A percentile compares a stretch with the other conserved stretches of the same genome.
Evolutionary conservation across 1,284 basidiomycete genomes (phyloP).

Genomic region (Apiotrichum mycotoxinovorans): DNA sequence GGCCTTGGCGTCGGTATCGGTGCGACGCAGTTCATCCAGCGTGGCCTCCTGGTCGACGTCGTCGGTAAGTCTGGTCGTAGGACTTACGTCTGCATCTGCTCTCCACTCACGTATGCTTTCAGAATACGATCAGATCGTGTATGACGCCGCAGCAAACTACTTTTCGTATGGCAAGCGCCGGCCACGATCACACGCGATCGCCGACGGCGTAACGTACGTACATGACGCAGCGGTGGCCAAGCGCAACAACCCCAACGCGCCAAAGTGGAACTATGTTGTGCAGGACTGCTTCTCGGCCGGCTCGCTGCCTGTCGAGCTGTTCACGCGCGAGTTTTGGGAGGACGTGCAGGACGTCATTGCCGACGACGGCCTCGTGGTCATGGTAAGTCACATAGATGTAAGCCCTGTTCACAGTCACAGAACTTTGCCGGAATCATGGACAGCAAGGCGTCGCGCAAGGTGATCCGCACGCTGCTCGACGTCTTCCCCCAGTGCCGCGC

Average conservation of each 20-base stretch:
- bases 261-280: constrained; percentile 68
- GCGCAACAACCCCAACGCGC: neutral
- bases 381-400: constrained; percentile 58
- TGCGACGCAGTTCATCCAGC: constrained; percentile 65
- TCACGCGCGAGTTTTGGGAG: constrained; percentile 75
- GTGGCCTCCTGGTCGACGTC: constrained; percentile 56
- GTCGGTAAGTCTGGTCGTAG: constrained; percentile 26
- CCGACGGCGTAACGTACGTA: constrained; percentile 71
- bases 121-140: constrained; percentile 85
- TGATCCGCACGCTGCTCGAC: constrained; percentile 77
- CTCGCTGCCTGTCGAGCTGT: constrained; percentile 73
- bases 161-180: constrained; percentile 69
- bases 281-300: constrained; percentile 93
- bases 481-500: constrained; percentile 31
- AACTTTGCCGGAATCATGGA: constrained; percentile 68
- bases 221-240: constrained; percentile 42
- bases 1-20: constrained; percentile 81
- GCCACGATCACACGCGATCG: constrained; percentile 58
- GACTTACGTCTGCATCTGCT: neutral
- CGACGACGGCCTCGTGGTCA: constrained; percentile 69
- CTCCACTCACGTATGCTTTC: too few relatives aligned
- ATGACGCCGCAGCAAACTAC: constrained; percentile 69
- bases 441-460: constrained; percentile 62
- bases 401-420: constrained; percentile 43
- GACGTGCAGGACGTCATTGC: constrained; percentile 63